Evolutionary conservation across 768 basidiomycete genomes (phyloP), one percentile per base, ranked within the genome.

Genomic region (Sporobolomyces phaffii): DNA sequence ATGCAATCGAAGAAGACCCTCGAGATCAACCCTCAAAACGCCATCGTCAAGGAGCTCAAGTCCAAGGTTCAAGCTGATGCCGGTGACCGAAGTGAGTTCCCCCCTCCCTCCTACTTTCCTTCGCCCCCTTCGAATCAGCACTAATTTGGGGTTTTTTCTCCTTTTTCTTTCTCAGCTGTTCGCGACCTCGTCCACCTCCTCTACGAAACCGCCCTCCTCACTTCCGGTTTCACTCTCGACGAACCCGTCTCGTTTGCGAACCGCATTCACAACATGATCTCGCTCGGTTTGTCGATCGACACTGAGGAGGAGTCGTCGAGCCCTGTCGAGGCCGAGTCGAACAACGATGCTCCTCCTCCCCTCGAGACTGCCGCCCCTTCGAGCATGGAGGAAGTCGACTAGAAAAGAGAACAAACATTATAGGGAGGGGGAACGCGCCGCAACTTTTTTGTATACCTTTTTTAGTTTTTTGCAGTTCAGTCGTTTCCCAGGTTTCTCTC

Each of bases 221-320:
- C 91, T 20, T 92, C 90, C 57, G 90, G 90, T 57, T 99, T 99
- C 84, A 86, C 90, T 60, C 86, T 99, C 65, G 91, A 98, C 72
- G 90, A 93, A 78, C 94, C 96, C 31, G 85, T 88, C 68, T 90
- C 88, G 63, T 98, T 96, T 78, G 89, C 92, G 68, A 88, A 89
- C 82, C 89, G 94, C 72, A 97, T 98, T 79, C 85, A 94, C 83
- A 87, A 91, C 69, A 97, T 97, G 94, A 93, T 99, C 78, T 83
- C 89, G 76, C 70, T 45, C 70, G 83, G 84, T 41, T 83, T 92
- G 73, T 90, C 89, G 75, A 85, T 93, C 66, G 90, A 93, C 75
- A 89, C 90, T 66, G 88, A 90, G 49, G 90, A 91, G 45, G 87
- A 88, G 34, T 84, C 62, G 24, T 83, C 80, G n/a, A n/a, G n/a